Percentiles rank a stretch among this genome's conserved stretches.
These are phyloP conservation scores for Phytophthora cryptogea DNA, from an alignment of 352 stramenopile genomes.

Conservation along the genomic window DNA sequence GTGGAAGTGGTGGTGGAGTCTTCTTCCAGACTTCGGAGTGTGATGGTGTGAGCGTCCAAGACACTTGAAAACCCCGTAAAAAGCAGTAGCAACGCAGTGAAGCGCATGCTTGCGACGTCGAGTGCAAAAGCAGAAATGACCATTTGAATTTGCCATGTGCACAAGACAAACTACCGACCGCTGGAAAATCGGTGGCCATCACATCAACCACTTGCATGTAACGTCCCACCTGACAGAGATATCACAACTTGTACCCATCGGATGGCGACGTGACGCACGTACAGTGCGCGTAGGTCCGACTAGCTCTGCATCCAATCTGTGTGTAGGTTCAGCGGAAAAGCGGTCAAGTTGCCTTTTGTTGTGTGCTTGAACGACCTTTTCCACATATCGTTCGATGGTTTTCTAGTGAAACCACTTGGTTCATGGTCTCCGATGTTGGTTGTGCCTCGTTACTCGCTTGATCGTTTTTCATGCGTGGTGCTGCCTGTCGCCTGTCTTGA, in stretches of 20 bases:
- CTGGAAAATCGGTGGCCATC: conserved; percentile 11
- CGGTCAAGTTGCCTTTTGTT: too few species aligned
- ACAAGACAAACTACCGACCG: not conserved
- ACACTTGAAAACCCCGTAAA: not conserved
- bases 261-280: too few species aligned
- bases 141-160: not conserved
- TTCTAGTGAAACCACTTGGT: too few species aligned
- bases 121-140: conserved; percentile 19
- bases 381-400: too few species aligned
- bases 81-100: not conserved
- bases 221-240: conserved; percentile 10
- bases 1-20: conserved; percentile 1
- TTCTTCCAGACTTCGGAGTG: conserved; percentile 24
- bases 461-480: not conserved
- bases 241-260: conserved; percentile 30
- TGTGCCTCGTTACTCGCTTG: too few species aligned
- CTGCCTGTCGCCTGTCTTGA: conserved; percentile 8
- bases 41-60: conserved; percentile 9
- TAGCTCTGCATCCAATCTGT: not conserved
- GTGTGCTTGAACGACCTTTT: too few species aligned
- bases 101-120: conserved; percentile 5
- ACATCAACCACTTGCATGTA: conserved; percentile 12
- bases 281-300: conserved; percentile 5
- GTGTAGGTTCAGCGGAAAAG: too few species aligned
- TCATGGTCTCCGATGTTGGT: too few species aligned